A percentile compares a stretch with the other conserved stretches of the same genome.
Evolutionary conservation across 2,329 filamentous ascomycete genomes (phyloP).

Genomic region (Fusarium globosum): DNA sequence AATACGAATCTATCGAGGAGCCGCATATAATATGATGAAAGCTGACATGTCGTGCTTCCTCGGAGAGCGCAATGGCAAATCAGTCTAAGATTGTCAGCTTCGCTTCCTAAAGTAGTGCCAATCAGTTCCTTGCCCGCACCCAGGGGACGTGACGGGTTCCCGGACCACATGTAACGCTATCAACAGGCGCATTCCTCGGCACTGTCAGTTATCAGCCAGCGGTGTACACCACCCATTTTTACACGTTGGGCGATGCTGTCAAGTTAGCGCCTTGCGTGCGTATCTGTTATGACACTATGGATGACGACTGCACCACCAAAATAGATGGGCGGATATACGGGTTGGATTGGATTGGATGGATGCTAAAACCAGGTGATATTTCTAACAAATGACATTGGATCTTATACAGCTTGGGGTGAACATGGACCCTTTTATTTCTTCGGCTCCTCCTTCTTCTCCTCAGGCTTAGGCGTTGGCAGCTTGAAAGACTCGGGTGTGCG

Average conservation of each 20-base stretch:
- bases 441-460: conserved; percentile 88
- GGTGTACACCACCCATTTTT: conserved; percentile 9
- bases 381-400: conserved; percentile 46
- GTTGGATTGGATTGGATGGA: conserved; percentile 4
- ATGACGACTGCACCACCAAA: conserved; percentile 16
- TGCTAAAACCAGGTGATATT: conserved; percentile 45
- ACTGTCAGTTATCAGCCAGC: conserved; percentile 20
- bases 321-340: conserved; percentile 8
- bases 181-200: conserved; percentile 25
- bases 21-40: conserved; percentile 30
- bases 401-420: conserved; percentile 46
- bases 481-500: conserved; percentile 90
- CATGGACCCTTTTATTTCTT: conserved; percentile 77
- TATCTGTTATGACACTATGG: conserved; percentile 17
- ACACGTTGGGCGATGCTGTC: conserved; percentile 13
- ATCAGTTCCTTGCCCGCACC: conserved; percentile 35
- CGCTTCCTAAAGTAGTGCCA: conserved; percentile 37
- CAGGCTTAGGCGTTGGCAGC: conserved; percentile 93
- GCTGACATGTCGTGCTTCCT: conserved; percentile 36
- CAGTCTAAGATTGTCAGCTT: conserved; percentile 38
- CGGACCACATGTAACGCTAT: conserved; percentile 34
- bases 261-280: conserved; percentile 9
- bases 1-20: conserved; percentile 25
- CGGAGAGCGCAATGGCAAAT: conserved; percentile 22
- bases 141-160: conserved; percentile 15